Base-by-base conservation (phyloP, 1,139 yeast species). In the Geotrichum bryndzae region DNA sequence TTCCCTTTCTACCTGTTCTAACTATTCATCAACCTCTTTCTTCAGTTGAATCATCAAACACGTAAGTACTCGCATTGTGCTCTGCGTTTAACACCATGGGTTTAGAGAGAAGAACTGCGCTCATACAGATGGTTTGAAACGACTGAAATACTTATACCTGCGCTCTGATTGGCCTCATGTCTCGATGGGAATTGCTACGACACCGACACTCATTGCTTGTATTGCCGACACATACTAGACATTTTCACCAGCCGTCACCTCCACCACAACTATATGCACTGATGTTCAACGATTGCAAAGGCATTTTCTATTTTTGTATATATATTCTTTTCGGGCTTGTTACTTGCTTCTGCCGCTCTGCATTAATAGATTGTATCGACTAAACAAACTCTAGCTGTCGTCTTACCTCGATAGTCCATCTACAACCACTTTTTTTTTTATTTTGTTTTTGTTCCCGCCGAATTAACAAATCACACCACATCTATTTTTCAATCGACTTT, bases 391-490 rank as follows among this genome's bases (percentile, higher is more conserved):
- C n/a, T 41, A 3, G 10, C 10, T 41, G n/a, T 41, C n/a, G 18
- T 41, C 7, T n/a, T 41, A n/a, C 15, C 15, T 13, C 18, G n/a
- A n/a, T n/a, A 41, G 18, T 41, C 2, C 8, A 13, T 11, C 3
- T 11, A 15, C 18, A n/a, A 41, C 13, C 3, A n/a, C 13, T 15
- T 41, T 15, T 41, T 41, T 41, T 41, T 41, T n/a, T 8, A n/a
- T 41, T 41, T 41, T 41, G 48, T 41, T 41, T 41, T 41, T 41
- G 48, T 41, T n/a, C 48, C n/a, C 48, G 48, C 48, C 48, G 22
- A 41, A 53, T 23, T 22, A 53, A 33, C 56, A 53, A 54, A 54
- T 45, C 51, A 41, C 57, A 54, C 57, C 57, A 54, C 51, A 38
- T 45, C 35, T 54, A 23, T 54, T 54, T 45, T 38, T 41, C 33